phyloP scores from a whole-genome alignment of 2,329 filamentous ascomycete species.

The Salinomyces thailandicus region DNA sequence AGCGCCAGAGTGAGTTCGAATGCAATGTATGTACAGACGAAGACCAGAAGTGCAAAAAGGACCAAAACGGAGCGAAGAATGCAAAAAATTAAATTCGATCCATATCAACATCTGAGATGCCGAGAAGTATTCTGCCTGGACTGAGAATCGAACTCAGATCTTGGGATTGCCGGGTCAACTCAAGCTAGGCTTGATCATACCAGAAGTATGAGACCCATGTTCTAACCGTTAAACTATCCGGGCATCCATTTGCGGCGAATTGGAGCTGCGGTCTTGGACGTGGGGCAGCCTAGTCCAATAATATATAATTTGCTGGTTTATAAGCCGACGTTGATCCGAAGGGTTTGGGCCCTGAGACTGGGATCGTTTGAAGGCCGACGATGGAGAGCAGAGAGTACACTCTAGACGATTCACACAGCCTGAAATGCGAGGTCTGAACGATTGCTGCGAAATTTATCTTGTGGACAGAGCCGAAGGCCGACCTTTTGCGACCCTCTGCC shows the following conservation, averaged over 20 bases:
- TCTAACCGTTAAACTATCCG: slow-evolving; percentile 13
- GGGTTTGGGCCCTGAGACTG: too few relatives aligned
- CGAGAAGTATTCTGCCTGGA: slow-evolving; percentile 2
- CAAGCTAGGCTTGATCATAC: slow-evolving; percentile 6
- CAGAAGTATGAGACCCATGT: slow-evolving; percentile 11
- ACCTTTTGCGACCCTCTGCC: too few relatives aligned
- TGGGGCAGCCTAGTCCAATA: too few relatives aligned
- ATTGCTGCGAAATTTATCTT: too few relatives aligned
- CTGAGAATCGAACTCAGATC: slow-evolving; percentile 14
- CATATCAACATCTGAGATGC: not conserved
- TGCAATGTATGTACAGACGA: too few relatives aligned
- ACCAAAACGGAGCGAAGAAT: not conserved
- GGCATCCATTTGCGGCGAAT: not conserved
- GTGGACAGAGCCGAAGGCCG: too few relatives aligned
- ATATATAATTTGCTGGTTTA: not conserved
- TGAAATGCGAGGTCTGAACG: too few relatives aligned
- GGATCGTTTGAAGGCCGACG: too few relatives aligned
- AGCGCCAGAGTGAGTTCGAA: too few relatives aligned
- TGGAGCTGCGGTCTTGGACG: not conserved
- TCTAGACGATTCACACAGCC: too few relatives aligned
- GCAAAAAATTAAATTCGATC: not conserved
- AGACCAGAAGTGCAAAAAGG: not conserved
- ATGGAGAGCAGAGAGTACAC: too few relatives aligned
- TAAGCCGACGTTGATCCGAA: slow-evolving; percentile 1
- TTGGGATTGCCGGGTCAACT: slow-evolving; percentile 4